Evolutionary conservation across 2,329 filamentous ascomycete genomes (phyloP).

Genomic region (Microdochium paspali): DNA sequence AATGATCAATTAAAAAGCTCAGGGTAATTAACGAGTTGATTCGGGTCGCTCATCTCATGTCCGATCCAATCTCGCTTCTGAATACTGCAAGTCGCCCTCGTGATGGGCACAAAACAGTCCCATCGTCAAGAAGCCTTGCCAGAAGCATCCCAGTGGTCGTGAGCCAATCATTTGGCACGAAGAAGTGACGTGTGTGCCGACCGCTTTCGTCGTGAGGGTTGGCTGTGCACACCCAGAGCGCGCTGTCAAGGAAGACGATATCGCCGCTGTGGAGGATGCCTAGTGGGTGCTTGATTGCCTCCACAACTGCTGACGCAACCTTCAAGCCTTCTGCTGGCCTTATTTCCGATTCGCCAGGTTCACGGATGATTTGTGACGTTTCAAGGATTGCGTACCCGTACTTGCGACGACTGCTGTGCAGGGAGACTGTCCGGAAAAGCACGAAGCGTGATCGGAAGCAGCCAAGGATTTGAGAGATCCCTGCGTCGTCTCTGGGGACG

Average conservation of each 20-base stretch:
- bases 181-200: constrained; percentile 10
- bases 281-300: constrained; percentile 3
- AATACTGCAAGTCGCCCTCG: background rate
- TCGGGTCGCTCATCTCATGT: too few species aligned
- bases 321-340: background rate
- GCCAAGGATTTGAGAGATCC: background rate
- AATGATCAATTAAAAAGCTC: too few species aligned
- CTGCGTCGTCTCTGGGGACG: background rate
- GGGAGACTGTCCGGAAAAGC: background rate
- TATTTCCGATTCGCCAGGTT: background rate
- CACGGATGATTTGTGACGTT: constrained; percentile 7
- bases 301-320: background rate
- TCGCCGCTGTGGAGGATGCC: constrained; percentile 9
- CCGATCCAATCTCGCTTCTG: background rate
- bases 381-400: background rate
- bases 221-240: constrained; percentile 11
- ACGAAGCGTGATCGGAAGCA: background rate
- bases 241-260: constrained; percentile 10
- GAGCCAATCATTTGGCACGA: constrained; percentile 13
- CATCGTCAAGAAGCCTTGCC: constrained; percentile 7
- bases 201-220: background rate
- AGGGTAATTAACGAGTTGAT: too few species aligned
- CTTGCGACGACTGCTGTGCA: background rate
- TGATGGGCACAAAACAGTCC: constrained; percentile 8
- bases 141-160: constrained; percentile 6